phyloP scores from a whole-genome alignment of 2,329 filamentous ascomycete genomes.

The Mycocentrospora acerina region DNA sequence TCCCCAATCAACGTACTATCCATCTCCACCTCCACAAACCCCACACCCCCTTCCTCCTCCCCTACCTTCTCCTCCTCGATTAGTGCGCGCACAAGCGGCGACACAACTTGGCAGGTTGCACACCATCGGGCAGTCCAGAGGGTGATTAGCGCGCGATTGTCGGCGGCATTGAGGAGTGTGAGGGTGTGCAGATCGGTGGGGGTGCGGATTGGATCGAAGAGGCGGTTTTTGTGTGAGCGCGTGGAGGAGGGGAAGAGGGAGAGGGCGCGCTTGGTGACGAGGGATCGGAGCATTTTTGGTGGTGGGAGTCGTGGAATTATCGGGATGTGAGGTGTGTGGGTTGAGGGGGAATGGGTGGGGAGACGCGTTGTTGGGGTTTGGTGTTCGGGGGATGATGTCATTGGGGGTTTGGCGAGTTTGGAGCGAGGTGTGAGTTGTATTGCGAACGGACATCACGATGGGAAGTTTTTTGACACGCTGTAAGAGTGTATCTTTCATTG shows the following conservation, averaged over 20 bases:
- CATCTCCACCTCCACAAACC: slow-evolving; percentile 52
- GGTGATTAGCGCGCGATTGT: slow-evolving; percentile 49
- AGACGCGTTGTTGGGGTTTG: too few species aligned
- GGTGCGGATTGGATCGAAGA: slow-evolving; percentile 46
- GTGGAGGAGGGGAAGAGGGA: slow-evolving; percentile 16
- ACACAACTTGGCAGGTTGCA: slow-evolving; percentile 45
- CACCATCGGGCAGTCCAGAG: slow-evolving; percentile 55
- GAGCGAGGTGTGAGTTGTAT: too few species aligned
- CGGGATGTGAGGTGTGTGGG: too few species aligned
- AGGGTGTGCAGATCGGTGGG: slow-evolving; percentile 52
- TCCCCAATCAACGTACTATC: slow-evolving; percentile 49
- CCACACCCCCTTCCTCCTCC: slow-evolving; percentile 48
- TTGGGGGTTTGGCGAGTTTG: too few species aligned
- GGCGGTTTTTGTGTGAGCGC: slow-evolving; percentile 29
- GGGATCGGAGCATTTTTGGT: too few species aligned
- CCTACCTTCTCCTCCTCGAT: slow-evolving; percentile 49
- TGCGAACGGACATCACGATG: too few species aligned
- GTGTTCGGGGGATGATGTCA: too few species aligned
- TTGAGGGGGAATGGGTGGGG: too few species aligned
- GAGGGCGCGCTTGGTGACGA: too few species aligned
- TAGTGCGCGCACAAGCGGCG: slow-evolving; percentile 46
- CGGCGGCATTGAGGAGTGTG: slow-evolving; percentile 49
- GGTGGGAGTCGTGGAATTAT: too few species aligned
- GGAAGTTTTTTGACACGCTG: too few species aligned
- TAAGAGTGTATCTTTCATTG: too few species aligned